Evolutionary conservation across 805 yeast species (phyloP).

Genomic region (Metschnikowia drakensbergensis): DNA sequence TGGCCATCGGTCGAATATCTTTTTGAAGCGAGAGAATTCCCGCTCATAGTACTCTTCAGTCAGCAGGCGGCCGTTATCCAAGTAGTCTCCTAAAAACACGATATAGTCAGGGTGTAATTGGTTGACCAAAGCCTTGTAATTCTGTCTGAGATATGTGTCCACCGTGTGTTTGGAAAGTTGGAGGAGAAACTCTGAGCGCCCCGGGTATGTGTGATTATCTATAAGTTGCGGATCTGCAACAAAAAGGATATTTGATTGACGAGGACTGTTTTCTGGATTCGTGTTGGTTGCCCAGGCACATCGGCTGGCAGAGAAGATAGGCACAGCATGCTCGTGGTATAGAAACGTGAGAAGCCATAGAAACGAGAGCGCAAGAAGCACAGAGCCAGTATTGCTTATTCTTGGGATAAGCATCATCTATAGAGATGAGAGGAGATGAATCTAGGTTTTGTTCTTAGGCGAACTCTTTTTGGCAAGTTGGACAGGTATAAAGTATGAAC

Average conservation of each 20-base stretch:
- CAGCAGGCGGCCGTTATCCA: constrained; percentile 40
- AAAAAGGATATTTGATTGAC: constrained; percentile 28
- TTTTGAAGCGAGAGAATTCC: constrained; percentile 31
- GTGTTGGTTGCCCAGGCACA: constrained; percentile 32
- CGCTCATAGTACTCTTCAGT: constrained; percentile 27
- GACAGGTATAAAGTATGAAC: neutral
- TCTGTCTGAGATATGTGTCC: constrained; percentile 35
- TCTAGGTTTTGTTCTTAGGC: neutral
- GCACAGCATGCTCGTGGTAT: constrained; percentile 32
- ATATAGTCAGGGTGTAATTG: constrained; percentile 35
- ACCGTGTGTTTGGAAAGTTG: constrained; percentile 39
- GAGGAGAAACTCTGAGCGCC: constrained; percentile 30
- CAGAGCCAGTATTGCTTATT: constrained; percentile 27
- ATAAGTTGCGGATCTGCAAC: constrained; percentile 45
- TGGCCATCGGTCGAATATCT: constrained; percentile 26
- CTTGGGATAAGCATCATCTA: constrained; percentile 1
- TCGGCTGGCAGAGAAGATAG: constrained; percentile 22
- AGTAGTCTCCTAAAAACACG: constrained; percentile 40
- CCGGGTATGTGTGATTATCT: constrained; percentile 43
- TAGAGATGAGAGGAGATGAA: neutral
- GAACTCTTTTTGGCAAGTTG: neutral
- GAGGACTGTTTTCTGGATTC: neutral
- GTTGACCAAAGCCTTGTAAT: constrained; percentile 31
- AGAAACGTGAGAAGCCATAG: constrained; percentile 31
- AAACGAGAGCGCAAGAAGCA: constrained; percentile 21